phyloP scores from a whole-genome alignment of 768 basidiomycete genomes.

The Suillus americanus region DNA sequence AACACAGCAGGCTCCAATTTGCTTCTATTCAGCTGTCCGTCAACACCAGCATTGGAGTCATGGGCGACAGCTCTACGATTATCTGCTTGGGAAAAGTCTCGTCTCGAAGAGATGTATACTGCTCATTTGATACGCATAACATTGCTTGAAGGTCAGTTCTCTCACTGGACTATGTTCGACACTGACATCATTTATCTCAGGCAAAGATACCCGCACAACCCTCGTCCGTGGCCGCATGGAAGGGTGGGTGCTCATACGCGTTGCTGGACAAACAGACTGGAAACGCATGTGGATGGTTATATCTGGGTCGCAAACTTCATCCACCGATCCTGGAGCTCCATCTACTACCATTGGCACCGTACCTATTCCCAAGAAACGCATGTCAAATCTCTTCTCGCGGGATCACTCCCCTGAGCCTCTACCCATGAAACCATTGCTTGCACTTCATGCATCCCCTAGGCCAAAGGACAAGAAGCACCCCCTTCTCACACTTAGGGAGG shows the following conservation, averaged over 20 bases:
- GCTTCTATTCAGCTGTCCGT: conserved; percentile 83
- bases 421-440: conserved; percentile 42
- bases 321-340: conserved; percentile 26
- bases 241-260: conserved; percentile 86
- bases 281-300: conserved; percentile 87
- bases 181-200: conserved; percentile 24
- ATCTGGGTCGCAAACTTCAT: conserved; percentile 37
- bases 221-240: conserved; percentile 77
- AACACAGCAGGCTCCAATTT: conserved; percentile 95
- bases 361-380: conserved; percentile 44
- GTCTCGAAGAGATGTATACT: conserved; percentile 96
- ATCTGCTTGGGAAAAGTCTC: conserved; percentile 91
- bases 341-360: conserved; percentile 8
- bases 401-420: conserved; percentile 36
- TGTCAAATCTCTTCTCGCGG: conserved; percentile 65
- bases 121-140: conserved; percentile 87
- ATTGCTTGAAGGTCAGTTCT: conserved; percentile 44
- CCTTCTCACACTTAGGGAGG: conserved; percentile 62
- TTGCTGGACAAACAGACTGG: conserved; percentile 99
- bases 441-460: conserved; percentile 63
- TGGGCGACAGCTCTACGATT: conserved; percentile 93
- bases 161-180: conserved; percentile 25
- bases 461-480: conserved; percentile 74
- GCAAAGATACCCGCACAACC: conserved; percentile 56
- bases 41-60: conserved; percentile 65